A percentile compares a stretch with the other conserved stretches of the same genome.
Evolutionary conservation across 106 monocot genomes (phyloP).

Genomic region (Dioscorea alata): DNA sequence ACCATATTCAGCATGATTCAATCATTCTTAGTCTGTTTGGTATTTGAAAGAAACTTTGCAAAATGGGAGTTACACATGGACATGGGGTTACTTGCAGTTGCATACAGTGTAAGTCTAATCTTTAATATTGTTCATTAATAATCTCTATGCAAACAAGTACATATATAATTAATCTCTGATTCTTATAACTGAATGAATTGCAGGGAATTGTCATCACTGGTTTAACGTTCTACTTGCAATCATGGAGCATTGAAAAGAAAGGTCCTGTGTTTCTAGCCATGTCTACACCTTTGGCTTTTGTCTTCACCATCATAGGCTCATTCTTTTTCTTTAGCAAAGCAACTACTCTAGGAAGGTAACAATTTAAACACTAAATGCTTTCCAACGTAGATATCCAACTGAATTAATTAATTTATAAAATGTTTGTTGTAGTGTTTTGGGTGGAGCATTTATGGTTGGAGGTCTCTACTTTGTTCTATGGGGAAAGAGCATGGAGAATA

Average conservation of each 20-base stretch:
- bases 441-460: slow-evolving; percentile 49
- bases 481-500: slow-evolving; percentile 41
- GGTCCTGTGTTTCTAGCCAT: slow-evolving; percentile 54
- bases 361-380: background rate
- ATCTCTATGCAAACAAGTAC: background rate
- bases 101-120: slow-evolving; percentile 23
- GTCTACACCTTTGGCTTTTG: slow-evolving; percentile 35
- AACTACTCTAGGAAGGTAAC: background rate
- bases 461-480: slow-evolving; percentile 62
- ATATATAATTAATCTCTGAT: background rate
- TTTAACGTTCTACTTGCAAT: slow-evolving; percentile 27
- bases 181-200: background rate
- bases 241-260: slow-evolving; percentile 41
- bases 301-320: slow-evolving; percentile 38
- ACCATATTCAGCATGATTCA: slow-evolving; percentile 10
- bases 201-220: slow-evolving; percentile 45
- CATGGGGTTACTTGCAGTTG: slow-evolving; percentile 16
- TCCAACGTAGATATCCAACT: background rate
- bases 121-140: background rate
- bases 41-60: slow-evolving; percentile 7
- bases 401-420: background rate
- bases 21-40: slow-evolving; percentile 12
- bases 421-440: slow-evolving; percentile 49
- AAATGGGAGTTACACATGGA: slow-evolving; percentile 20
- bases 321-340: slow-evolving; percentile 32